Percentiles rank a stretch among this genome's conserved stretches.
Evolutionary conservation across 208 protist genomes (phyloP).

Genomic region (Crithidia bombi): DNA sequence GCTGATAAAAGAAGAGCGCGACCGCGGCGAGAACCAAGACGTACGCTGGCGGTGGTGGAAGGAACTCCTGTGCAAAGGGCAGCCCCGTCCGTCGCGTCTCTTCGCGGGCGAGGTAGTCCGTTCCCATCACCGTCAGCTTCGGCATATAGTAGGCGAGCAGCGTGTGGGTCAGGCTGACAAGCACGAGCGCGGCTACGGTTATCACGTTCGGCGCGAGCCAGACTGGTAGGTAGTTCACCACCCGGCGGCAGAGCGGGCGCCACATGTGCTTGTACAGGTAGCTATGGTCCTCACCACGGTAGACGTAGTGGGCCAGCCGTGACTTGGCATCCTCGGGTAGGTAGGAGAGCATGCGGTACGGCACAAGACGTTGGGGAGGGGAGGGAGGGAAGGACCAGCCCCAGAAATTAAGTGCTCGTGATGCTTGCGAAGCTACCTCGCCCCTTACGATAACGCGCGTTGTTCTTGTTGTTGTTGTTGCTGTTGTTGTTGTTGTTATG

Average conservation of each 20-base stretch:
- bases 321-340: constrained; percentile 54
- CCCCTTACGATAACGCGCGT: no score
- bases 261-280: constrained; percentile 84
- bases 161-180: constrained; percentile 63
- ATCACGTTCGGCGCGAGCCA: constrained; percentile 90
- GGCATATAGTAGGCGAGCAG: constrained; percentile 77
- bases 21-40: constrained; percentile 71
- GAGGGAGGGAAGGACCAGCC: no score
- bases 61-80: constrained; percentile 35
- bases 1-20: constrained; percentile 77
- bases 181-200: constrained; percentile 77
- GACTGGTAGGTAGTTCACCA: constrained; percentile 61
- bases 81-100: constrained; percentile 10
- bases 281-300: constrained; percentile 74
- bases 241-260: constrained; percentile 48
- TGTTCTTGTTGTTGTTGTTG: no score
- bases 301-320: constrained; percentile 56
- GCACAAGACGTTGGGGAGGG: not conserved
- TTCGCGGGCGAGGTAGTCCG: constrained; percentile 23
- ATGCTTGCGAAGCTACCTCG: no score
- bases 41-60: constrained; percentile 55
- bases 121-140: constrained; percentile 50
- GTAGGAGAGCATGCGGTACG: constrained; percentile 34
- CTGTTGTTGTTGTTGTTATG: no score
- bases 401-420: no score